A percentile compares a stretch with the other conserved stretches of the same genome.
phyloP scores from a whole-genome alignment of 345 rosid genomes.

The Murraya paniculata region DNA sequence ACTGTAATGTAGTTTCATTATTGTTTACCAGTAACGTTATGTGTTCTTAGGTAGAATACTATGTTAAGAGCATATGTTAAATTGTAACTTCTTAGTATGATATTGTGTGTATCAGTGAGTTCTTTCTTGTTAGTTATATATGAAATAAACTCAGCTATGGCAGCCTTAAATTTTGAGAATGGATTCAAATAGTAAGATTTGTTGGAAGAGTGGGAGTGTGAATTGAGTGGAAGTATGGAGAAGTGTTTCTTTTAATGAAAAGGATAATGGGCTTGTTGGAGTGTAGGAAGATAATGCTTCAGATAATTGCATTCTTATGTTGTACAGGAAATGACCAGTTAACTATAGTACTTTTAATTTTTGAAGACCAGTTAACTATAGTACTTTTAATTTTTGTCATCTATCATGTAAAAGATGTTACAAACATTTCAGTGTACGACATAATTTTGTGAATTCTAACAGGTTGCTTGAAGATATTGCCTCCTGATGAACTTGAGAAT shows the following conservation, averaged over 20 bases:
- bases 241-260: background rate
- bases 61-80: background rate
- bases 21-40: background rate
- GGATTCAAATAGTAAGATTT: background rate
- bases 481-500: conserved; percentile 65
- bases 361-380: background rate
- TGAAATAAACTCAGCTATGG: background rate
- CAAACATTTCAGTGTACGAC: conserved; percentile 1
- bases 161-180: background rate
- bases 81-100: background rate
- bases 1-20: background rate
- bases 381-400: background rate
- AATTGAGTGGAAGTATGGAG: background rate
- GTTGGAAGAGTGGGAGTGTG: background rate
- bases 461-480: conserved; percentile 87
- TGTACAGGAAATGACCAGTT: background rate
- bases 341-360: background rate
- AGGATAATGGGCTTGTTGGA: background rate
- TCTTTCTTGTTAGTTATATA: background rate
- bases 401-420: background rate
- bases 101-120: background rate
- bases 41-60: background rate
- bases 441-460: conserved; percentile 22
- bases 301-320: background rate
- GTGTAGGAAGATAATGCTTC: background rate